Base-by-base conservation (phyloP, 805 yeast genomes). In the Candida ficus region DNA sequence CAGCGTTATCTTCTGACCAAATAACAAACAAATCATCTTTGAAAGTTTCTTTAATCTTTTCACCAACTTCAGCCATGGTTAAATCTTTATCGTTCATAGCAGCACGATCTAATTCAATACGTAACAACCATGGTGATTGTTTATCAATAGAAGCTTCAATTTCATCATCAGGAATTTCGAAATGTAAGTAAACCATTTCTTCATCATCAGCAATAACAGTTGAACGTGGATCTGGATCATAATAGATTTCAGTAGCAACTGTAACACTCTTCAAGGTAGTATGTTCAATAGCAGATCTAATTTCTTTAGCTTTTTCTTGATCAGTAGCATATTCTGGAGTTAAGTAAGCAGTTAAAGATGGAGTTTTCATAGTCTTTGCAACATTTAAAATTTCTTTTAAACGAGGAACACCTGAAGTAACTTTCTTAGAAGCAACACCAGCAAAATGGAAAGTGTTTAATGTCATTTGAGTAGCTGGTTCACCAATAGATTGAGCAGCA, bases 1-100 rank as follows among this genome's bases (percentile, higher is more conserved):
- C 97, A 33, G 97, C 96, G 57, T 93, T 91, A 71, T 93, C 99
- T 73, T 95, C 99, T 35, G 97, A 88, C 98, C 99, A 93, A 58
- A 93, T 93, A 30, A 93, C 96, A 57, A 91, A 93, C 67, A 93
- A 68, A 66, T 93, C 99, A 54, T 89, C 95, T 40, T 90, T 95
- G 63, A 93, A 93, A 48, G 86, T 83, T 58, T 86, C 90, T 49
- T 89, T 83, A 46, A 93, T 93, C 71, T 83, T 89, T 54, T 89
- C 95, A 21, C 99, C 97, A 42, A 93, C 98, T 69, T 93, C 96
- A 50, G 95, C 86, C 97, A 95, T 93, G 5, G 96, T 87, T 61
- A 93, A 76, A 64, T 93, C 96, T 65, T 93, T 89, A 70, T 93
- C 99, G 58, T 91, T 83, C 97, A 93, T 90, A 67, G 91, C 91